Conservation (phyloP, 352 stramenopile species). For the Phytophthora foliorum region DNA sequence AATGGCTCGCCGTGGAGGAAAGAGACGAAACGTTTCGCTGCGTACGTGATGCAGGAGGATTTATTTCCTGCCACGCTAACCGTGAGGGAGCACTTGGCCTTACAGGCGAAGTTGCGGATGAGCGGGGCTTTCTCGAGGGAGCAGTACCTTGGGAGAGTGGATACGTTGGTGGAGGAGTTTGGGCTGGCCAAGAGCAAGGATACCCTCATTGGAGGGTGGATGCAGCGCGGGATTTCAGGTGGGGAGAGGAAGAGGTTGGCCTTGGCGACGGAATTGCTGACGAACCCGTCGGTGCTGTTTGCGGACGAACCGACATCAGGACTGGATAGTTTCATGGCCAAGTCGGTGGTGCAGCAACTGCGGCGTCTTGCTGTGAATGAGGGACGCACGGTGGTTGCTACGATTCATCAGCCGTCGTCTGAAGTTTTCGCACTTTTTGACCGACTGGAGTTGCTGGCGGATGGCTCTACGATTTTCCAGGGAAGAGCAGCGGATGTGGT, state of each 20-base stretch:
- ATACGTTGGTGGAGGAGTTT: slow-evolving; percentile 60
- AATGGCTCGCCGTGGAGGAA: slow-evolving; percentile 65
- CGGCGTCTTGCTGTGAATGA: slow-evolving; percentile 70
- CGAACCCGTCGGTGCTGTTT: slow-evolving; percentile 78
- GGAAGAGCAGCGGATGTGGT: slow-evolving; percentile 47
- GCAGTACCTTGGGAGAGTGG: slow-evolving; percentile 51
- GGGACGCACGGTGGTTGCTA: slow-evolving; percentile 85
- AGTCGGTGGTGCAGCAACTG: slow-evolving; percentile 58
- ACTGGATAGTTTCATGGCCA: slow-evolving; percentile 63
- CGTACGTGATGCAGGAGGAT: slow-evolving; percentile 92
- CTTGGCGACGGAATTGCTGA: slow-evolving; percentile 82
- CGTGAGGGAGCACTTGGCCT: slow-evolving; percentile 85
- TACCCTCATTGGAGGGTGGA: slow-evolving; percentile 60
- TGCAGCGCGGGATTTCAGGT: slow-evolving; percentile 70
- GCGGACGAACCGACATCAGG: slow-evolving; percentile 85
- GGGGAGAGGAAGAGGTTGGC: slow-evolving; percentile 85
- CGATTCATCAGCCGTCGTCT: slow-evolving; percentile 88
- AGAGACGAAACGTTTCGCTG: slow-evolving; percentile 31
- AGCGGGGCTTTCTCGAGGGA: slow-evolving; percentile 35
- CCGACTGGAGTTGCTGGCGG: slow-evolving; percentile 50
- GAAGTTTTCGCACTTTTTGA: slow-evolving; percentile 62
- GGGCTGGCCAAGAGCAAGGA: slow-evolving; percentile 57
- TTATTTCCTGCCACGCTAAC: slow-evolving; percentile 89
- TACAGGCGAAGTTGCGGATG: slow-evolving; percentile 84
- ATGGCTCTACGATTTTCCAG: slow-evolving; percentile 52